Conservation (phyloP, 140 eudicot species). For the Cichorium intybus region DNA sequence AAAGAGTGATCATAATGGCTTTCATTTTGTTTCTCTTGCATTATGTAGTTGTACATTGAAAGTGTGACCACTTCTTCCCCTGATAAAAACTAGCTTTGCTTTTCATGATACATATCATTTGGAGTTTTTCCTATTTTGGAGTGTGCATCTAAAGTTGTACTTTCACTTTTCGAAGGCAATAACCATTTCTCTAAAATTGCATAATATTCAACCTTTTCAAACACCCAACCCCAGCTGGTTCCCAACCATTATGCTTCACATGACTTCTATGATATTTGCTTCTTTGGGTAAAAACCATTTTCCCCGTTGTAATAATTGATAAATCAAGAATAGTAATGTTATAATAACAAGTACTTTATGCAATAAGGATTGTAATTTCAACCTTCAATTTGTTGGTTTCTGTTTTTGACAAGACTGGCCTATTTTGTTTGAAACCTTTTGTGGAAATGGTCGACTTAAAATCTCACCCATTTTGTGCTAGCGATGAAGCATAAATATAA, state of each 20-base stretch:
- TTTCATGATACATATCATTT: conserved; percentile 28
- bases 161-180: conserved; percentile 30
- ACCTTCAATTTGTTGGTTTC: too few species aligned
- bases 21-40: conserved; percentile 23
- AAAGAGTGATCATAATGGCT: conserved; percentile 9
- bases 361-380: not conserved
- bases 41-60: conserved; percentile 22
- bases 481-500: too few species aligned
- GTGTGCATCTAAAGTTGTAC: conserved; percentile 32
- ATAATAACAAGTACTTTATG: not conserved
- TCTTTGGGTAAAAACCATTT: conserved; percentile 2
- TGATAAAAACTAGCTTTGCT: conserved; percentile 16
- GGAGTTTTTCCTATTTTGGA: conserved; percentile 26
- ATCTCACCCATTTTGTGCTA: too few species aligned
- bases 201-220: conserved; percentile 12
- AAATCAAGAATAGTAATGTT: conserved; percentile 2
- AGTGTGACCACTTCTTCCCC: conserved; percentile 29
- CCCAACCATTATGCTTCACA: conserved; percentile 28
- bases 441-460: too few species aligned
- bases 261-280: conserved; percentile 13
- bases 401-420: too few species aligned
- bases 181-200: conserved; percentile 24
- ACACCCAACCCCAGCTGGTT: conserved; percentile 21
- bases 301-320: not conserved
- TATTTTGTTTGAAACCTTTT: too few species aligned